A percentile compares a stretch with the other conserved stretches of the same genome.
Conservation (phyloP, 768 basidiomycete species). For the Mycena chlorophos region DNA sequence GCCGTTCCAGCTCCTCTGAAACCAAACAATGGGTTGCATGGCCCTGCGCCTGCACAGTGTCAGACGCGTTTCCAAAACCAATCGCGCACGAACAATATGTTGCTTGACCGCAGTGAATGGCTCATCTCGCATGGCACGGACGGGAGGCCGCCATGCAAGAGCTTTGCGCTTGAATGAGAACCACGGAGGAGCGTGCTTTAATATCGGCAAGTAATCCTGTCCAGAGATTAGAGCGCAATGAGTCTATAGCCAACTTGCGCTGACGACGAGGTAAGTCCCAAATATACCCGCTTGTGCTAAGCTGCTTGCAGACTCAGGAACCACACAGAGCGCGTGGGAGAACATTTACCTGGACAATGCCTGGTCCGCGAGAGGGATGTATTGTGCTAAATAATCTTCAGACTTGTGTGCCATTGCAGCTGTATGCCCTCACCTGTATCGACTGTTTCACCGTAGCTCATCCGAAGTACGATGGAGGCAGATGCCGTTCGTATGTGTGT, state of each 20-base stretch:
- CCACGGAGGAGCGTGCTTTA: slow-evolving; percentile 45
- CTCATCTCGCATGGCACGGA: slow-evolving; percentile 37
- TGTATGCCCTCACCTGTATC: slow-evolving; percentile 25
- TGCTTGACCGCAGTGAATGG: slow-evolving; percentile 43
- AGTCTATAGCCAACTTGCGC: slow-evolving; percentile 9
- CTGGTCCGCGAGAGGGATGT: slow-evolving; percentile 41
- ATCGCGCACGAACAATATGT: slow-evolving; percentile 28
- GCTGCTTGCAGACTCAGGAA: too few species aligned
- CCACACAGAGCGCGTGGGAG: too few species aligned
- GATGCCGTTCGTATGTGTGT: slow-evolving; percentile 39
- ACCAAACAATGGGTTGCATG: slow-evolving; percentile 35
- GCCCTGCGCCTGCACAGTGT: slow-evolving; percentile 28
- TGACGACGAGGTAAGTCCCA: slow-evolving; percentile 45
- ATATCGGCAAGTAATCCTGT: slow-evolving; percentile 34
- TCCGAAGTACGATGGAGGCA: slow-evolving; percentile 40
- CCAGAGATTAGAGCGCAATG: neutral
- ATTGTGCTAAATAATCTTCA: slow-evolving; percentile 33
- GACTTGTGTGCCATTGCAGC: neutral
- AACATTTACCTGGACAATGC: slow-evolving; percentile 38
- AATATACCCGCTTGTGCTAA: slow-evolving; percentile 41
- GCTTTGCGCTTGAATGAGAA: slow-evolving; percentile 45
- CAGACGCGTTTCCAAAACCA: neutral
- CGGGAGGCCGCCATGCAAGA: slow-evolving; percentile 32
- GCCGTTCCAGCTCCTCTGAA: slow-evolving; percentile 36
- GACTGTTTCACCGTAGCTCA: slow-evolving; percentile 41